Percentiles rank a stretch among this genome's conserved stretches.
These are phyloP conservation scores for Penicillium olsonii DNA, from an alignment of 2,329 filamentous ascomycete species.

Conservation along the genomic window DNA sequence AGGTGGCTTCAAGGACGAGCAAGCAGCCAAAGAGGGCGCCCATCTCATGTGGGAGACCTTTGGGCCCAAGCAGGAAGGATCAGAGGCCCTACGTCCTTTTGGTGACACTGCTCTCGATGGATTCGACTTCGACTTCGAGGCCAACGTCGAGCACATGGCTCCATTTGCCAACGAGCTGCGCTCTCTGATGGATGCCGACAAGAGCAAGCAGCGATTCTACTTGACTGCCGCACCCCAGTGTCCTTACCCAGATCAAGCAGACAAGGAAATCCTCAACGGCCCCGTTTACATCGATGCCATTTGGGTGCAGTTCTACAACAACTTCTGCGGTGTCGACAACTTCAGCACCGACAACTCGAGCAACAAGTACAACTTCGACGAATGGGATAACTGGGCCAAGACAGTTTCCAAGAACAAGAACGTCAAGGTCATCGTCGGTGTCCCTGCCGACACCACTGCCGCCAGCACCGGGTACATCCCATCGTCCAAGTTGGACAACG, in stretches of 20 bases:
- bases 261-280: conserved; percentile 58
- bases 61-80: conserved; percentile 54
- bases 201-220: conserved; percentile 58
- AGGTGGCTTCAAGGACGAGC: conserved; percentile 61
- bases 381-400: conserved; percentile 68
- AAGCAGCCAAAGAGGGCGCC: conserved; percentile 58
- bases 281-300: conserved; percentile 61
- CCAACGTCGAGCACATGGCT: conserved; percentile 59
- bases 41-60: conserved; percentile 70
- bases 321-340: conserved; percentile 61
- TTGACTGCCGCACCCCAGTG: conserved; percentile 70
- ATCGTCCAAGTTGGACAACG: conserved; percentile 48
- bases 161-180: conserved; percentile 63
- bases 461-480: conserved; percentile 60
- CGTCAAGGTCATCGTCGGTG: conserved; percentile 64
- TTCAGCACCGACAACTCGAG: conserved; percentile 52
- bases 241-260: conserved; percentile 63
- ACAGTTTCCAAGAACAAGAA: conserved; percentile 58
- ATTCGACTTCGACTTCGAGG: conserved; percentile 76
- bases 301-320: conserved; percentile 70
- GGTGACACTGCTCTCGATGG: conserved; percentile 67
- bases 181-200: conserved; percentile 54
- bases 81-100: conserved; percentile 63
- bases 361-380: conserved; percentile 61
- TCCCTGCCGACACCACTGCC: conserved; percentile 56